Evolutionary conservation across 257 asterid genomes (phyloP).

Genomic region (Lithospermum erythrorhizon): DNA sequence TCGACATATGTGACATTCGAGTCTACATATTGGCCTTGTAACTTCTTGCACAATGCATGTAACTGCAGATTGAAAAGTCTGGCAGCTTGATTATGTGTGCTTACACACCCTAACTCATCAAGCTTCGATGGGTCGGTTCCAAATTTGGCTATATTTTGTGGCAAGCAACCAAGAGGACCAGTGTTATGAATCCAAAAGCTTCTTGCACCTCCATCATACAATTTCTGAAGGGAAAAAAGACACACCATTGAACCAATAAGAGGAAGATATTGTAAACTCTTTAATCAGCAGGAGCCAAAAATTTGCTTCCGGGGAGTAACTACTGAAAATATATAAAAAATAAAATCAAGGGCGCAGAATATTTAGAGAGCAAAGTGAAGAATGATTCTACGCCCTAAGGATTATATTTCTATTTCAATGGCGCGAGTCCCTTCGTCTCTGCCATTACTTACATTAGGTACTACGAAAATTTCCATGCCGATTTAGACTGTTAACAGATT

Average conservation of each 20-base stretch:
- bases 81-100: slow-evolving; percentile 74
- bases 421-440: too few species aligned
- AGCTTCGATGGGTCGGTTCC: slow-evolving; percentile 73
- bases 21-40: slow-evolving; percentile 68
- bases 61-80: slow-evolving; percentile 73
- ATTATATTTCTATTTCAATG: too few species aligned
- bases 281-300: background rate
- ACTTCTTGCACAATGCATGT: slow-evolving; percentile 53
- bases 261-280: background rate
- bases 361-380: too few species aligned
- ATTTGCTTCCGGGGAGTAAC: too few species aligned
- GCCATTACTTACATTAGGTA: too few species aligned
- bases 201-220: slow-evolving; percentile 78
- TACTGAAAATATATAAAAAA: too few species aligned
- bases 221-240: slow-evolving; percentile 27
- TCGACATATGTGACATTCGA: slow-evolving; percentile 54
- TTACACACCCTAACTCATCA: slow-evolving; percentile 86
- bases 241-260: background rate
- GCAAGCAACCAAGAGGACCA: slow-evolving; percentile 89
- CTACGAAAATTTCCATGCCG: too few species aligned
- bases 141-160: slow-evolving; percentile 69
- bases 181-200: slow-evolving; percentile 92
- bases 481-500: too few species aligned
- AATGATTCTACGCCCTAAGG: too few species aligned
- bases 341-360: too few species aligned